Percentiles rank a stretch among this genome's conserved stretches.
These are phyloP conservation scores for Croton setiger DNA, from an alignment of 441 rosid species.

Conservation along the genomic window DNA sequence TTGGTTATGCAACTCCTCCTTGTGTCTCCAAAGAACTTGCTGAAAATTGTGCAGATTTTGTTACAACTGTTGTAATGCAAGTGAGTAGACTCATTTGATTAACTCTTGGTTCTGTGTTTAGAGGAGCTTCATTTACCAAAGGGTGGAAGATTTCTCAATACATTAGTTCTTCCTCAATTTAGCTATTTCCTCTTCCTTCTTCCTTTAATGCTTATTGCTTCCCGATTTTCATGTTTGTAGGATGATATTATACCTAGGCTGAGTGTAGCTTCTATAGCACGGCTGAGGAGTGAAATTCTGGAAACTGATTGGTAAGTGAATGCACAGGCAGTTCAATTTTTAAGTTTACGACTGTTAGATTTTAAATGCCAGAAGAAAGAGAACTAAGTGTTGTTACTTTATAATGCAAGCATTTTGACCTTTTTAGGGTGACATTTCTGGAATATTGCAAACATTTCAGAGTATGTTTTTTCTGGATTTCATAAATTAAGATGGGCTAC, in stretches of 20 bases:
- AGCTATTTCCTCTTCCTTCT: not conserved
- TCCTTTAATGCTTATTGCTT: not conserved
- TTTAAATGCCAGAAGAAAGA: not conserved
- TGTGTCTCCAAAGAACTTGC: slow-evolving; percentile 83
- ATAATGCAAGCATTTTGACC: not conserved
- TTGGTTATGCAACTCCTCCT: slow-evolving; percentile 87
- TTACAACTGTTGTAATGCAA: slow-evolving; percentile 82
- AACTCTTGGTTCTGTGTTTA: not conserved
- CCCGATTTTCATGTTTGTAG: slow-evolving; percentile 32
- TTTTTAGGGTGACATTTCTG: not conserved
- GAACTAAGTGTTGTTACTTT: not conserved
- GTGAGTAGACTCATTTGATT: slow-evolving; percentile 35
- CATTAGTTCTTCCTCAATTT: not conserved
- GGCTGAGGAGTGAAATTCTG: slow-evolving; percentile 81
- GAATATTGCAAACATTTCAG: not conserved
- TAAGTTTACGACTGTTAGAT: too few species aligned
- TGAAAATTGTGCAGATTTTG: slow-evolving; percentile 75
- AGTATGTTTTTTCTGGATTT: not conserved
- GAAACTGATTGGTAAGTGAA: slow-evolving; percentile 59
- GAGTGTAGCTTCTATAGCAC: slow-evolving; percentile 67
- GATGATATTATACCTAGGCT: slow-evolving; percentile 89
- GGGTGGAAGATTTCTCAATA: not conserved
- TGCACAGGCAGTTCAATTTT: slow-evolving; percentile 5
- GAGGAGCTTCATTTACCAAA: not conserved
- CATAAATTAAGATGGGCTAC: not conserved